Evolutionary conservation across 805 yeast species (phyloP), one percentile per base, ranked within the genome.

Genomic region (Sugiyamaella lignohabitans): DNA sequence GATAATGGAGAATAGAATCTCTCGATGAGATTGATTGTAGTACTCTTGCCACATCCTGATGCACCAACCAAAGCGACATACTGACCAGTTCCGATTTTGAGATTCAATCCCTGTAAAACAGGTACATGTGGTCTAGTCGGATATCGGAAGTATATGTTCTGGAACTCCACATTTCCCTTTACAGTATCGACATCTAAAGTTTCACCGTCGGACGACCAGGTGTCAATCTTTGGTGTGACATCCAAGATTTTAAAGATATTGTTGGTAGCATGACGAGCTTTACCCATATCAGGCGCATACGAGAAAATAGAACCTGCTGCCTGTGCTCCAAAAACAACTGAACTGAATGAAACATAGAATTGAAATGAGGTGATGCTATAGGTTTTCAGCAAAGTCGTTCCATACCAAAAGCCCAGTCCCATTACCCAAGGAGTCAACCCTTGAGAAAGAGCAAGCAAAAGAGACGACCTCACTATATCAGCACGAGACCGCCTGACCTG

Each of bases 1-100:
- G 62, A 44, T 44, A 69, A 64, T 6, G 76, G 70, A 49, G 74
- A 71, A 57, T 78, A 78, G 43, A 77, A 74, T 20, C 81, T 63
- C 51, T 79, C 71, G 30, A 75, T 62, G 24, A 56, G 42, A 1
- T 77, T 62, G 18, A 81, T 79, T 32, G 80, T 69, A 1, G 83
- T 79, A 4, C 78, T 70, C 58, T 78, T 78, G 10, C 83, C 83
- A 49, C 79, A 73, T 1, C 83, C 83, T 1, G 80, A 75, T 0
- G 82, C 74, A 2, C 82, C 84, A 5, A 91, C 80, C 2, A 91
- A 65, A 45, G 80, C 93, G 5, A 81, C 80, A 36, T 76, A 64
- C 47, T 71, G 66, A 2, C 76, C 73, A 5, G 73, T 60, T 16
- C 71, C 62, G 34, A 88, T 69, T 1, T 57, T 55, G 8, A 83